Evolutionary conservation across 768 basidiomycete genomes (phyloP).

Genomic region (Tephrocybe sp.): DNA sequence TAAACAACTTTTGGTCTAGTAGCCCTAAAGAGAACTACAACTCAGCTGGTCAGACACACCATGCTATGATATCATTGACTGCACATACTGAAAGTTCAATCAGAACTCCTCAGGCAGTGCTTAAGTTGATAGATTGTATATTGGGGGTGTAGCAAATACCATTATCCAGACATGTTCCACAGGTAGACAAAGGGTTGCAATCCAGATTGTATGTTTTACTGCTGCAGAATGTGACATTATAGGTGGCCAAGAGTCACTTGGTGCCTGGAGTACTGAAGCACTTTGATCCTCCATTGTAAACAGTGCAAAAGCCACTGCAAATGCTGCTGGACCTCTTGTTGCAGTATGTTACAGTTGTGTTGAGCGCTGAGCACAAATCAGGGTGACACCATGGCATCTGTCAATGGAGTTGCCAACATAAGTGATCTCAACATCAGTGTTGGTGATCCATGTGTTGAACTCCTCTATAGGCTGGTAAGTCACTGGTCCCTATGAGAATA

Average conservation of each 20-base stretch:
- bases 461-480: neutral
- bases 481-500: too few species aligned
- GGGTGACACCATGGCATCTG: conserved; percentile 17
- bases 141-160: conserved; percentile 30
- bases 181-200: conserved; percentile 22
- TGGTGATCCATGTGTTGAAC: conserved; percentile 5
- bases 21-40: too few species aligned
- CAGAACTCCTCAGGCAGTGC: neutral
- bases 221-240: conserved; percentile 29
- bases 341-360: conserved; percentile 30
- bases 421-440: neutral
- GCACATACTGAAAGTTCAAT: too few species aligned
- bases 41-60: too few species aligned
- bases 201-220: conserved; percentile 18
- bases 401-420: conserved; percentile 17
- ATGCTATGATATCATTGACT: too few species aligned
- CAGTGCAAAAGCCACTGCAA: conserved; percentile 31
- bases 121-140: conserved; percentile 24
- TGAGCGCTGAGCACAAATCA: conserved; percentile 15
- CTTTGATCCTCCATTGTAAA: conserved; percentile 25
- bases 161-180: conserved; percentile 23
- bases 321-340: conserved; percentile 14
- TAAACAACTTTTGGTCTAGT: too few species aligned
- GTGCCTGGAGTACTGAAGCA: conserved; percentile 30
- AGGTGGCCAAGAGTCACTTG: conserved; percentile 30